Conservation (phyloP, 805 yeast species). For the Zygosaccharomyces rouxii region DNA sequence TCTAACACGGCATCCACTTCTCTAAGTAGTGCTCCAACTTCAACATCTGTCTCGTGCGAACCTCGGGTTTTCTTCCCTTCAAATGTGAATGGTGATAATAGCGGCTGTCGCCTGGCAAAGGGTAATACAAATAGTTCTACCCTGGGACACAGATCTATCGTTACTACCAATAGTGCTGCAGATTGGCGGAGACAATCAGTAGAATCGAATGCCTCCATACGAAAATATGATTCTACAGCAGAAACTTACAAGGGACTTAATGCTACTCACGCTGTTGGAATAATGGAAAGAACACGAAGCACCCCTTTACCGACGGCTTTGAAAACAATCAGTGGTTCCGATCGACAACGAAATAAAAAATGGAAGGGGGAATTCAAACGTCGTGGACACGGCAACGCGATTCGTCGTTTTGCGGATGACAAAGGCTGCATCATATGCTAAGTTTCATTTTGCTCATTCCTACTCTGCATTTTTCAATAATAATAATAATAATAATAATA, state of each 20-base stretch:
- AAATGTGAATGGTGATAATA: not conserved
- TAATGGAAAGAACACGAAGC: conserved; percentile 32
- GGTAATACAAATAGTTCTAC: conserved; percentile 1
- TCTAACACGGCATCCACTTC: not conserved
- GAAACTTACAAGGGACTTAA: not conserved
- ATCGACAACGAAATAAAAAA: conserved; percentile 15
- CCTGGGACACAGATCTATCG: conserved; percentile 29
- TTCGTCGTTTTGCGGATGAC: conserved; percentile 1
- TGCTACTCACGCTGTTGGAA: not conserved
- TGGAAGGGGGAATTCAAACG: conserved; percentile 24
- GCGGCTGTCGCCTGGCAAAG: not conserved
- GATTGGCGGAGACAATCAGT: conserved; percentile 22
- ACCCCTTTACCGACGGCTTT: conserved; percentile 23
- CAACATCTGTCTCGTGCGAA: conserved; percentile 9
- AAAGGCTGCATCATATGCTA: conserved; percentile 12
- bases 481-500: no score
- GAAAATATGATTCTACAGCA: not conserved
- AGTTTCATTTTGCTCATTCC: not conserved
- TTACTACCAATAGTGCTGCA: conserved; percentile 31
- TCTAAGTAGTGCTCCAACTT: conserved; percentile 2
- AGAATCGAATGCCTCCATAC: not conserved
- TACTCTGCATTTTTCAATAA: not conserved
- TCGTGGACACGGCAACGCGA: conserved; percentile 5
- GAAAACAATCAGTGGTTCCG: conserved; percentile 18
- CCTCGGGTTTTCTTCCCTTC: conserved; percentile 17